These are phyloP conservation scores for Botrytis paeoniae DNA, from an alignment of 2,329 filamentous ascomycete genomes.

Conservation along the genomic window DNA sequence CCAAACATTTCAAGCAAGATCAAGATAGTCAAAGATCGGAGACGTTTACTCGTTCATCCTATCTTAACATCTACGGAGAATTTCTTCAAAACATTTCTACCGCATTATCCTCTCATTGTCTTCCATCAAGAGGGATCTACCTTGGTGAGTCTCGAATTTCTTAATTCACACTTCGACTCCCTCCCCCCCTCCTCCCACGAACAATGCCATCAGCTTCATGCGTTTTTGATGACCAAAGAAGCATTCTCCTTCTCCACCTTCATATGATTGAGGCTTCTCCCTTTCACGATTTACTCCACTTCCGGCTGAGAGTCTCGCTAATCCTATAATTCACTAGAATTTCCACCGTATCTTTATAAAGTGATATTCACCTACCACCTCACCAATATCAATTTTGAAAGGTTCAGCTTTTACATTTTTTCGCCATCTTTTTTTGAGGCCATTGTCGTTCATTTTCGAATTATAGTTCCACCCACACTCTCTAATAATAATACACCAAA, in stretches of 20 bases:
- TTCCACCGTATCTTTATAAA: conserved; percentile 14
- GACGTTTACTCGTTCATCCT: conserved; percentile 41
- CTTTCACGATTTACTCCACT: background rate
- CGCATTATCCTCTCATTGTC: background rate
- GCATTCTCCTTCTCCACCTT: conserved; percentile 25
- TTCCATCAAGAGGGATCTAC: conserved; percentile 29
- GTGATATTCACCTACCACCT: conserved; percentile 26
- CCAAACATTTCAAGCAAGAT: conserved; percentile 22
- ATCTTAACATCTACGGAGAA: conserved; percentile 28
- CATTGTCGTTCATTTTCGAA: conserved; percentile 36
- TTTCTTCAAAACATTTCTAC: conserved; percentile 11
- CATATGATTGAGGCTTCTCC: conserved; percentile 9
- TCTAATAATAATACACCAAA: conserved; percentile 35
- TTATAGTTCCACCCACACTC: conserved; percentile 32
- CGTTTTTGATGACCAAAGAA: conserved; percentile 6
- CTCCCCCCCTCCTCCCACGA: conserved; percentile 15
- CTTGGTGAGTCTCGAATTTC: conserved; percentile 17
- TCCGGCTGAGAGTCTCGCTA: conserved; percentile 15
- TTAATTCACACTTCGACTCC: background rate
- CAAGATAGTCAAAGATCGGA: conserved; percentile 33
- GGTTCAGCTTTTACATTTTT: conserved; percentile 24
- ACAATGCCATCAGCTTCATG: conserved; percentile 21
- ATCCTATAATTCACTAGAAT: conserved; percentile 18
- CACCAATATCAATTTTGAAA: conserved; percentile 23
- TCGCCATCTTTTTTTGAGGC: conserved; percentile 26